Evolutionary conservation across 768 basidiomycete genomes (phyloP), one percentile per base, ranked within the genome.

Genomic region (Glaciozyma martinii): DNA sequence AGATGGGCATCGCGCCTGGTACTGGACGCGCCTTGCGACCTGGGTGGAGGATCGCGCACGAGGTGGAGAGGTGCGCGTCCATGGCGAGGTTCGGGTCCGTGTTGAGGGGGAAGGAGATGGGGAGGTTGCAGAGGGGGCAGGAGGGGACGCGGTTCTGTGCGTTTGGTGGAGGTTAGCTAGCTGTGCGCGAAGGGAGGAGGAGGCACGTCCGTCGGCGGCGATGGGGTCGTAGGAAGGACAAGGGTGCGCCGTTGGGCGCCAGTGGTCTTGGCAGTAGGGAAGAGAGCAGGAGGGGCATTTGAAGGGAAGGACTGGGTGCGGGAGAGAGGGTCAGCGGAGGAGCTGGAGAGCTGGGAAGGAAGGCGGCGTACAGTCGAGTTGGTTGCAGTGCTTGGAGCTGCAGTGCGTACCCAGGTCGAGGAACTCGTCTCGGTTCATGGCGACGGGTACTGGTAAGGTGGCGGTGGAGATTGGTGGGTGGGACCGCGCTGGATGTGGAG

Each of bases 31-130:
- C 16, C 16, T 44, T 30, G 25, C 52, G 53, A 53, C 50, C 55
- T 2, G 71, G 71, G 44, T 65, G 33, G 0, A 72, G 65, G 47
- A 59, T 29, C 15, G 44, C 18, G 52, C 71, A 72, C 15, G 29
- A 7, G 53, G 30, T 19, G 1, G 60, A 55, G 59, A 72, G 60
- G 59, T 72, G 71, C 1, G 23, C 6, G 60, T 72, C 68, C 71
- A 72, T 72, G 18, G 68, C 18, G 29, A 59, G 6, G 46, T 72
- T 67, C 7, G 71, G 71, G 32, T 69, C 65, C 8, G 56, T 56
- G 43, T 49, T 54, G 44, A 46, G 32, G 0, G 71, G 62, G 52
- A 59, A 57, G 44, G 61, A 46, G 59, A 70, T 21, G 33, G 66
- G 63, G 1, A 40, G 23, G 2, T 61, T 59, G 59, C 71, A 72